These are phyloP conservation scores for Apodospora peruviana DNA, from an alignment of 495 filamentous ascomycete species.

Conservation along the genomic window DNA sequence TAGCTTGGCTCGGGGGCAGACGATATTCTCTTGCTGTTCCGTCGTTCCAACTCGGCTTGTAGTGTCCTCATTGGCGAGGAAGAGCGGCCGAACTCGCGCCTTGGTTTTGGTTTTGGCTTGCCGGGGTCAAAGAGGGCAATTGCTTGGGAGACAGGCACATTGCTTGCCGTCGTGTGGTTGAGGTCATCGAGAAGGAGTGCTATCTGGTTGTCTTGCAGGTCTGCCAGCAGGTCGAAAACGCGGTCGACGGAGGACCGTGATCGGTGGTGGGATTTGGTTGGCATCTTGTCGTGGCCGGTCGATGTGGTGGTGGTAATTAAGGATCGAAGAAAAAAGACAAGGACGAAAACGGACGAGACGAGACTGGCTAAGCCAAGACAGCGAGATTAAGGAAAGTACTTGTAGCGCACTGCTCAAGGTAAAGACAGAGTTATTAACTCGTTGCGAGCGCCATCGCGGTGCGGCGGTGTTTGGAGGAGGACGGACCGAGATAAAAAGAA, in stretches of 20 bases:
- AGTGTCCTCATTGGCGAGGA: constrained; percentile 26
- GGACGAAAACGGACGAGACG: no score
- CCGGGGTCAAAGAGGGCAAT: constrained; percentile 29
- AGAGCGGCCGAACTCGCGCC: constrained; percentile 16
- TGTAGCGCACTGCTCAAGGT: no score
- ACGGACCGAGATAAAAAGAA: neutral
- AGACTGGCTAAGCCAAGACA: no score
- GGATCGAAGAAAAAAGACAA: no score
- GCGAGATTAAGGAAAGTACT: no score
- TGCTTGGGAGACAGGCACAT: constrained; percentile 30
- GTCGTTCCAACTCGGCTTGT: constrained; percentile 27
- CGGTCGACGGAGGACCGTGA: constrained; percentile 34
- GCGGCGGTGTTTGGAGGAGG: neutral
- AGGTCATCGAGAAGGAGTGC: constrained; percentile 29
- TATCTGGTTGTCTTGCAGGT: constrained; percentile 30
- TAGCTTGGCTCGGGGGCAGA: constrained; percentile 14
- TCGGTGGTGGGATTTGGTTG: constrained; percentile 26
- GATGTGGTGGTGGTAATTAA: neutral
- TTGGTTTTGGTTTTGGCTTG: constrained; percentile 13
- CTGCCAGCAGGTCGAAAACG: constrained; percentile 32
- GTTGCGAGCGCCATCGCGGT: no score
- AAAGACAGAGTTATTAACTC: no score
- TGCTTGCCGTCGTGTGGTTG: constrained; percentile 33
- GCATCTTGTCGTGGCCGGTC: constrained; percentile 13
- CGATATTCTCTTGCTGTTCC: constrained; percentile 30